Conservation (phyloP, 1,284 basidiomycete genomes). For the Lentinus polychrous region DNA sequence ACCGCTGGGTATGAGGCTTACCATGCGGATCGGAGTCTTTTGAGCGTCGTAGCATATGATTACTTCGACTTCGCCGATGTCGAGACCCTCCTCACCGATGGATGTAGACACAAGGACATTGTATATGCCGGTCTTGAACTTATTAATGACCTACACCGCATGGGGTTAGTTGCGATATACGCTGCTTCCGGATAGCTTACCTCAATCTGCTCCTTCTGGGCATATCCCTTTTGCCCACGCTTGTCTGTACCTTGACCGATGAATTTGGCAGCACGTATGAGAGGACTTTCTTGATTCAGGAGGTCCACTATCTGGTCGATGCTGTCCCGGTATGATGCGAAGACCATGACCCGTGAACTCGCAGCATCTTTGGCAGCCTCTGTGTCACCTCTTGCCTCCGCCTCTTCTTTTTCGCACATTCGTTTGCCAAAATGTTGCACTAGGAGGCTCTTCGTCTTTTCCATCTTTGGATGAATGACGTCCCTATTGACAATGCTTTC, state of each 20-base stretch:
- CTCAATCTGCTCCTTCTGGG: conserved; percentile 87
- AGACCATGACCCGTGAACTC: conserved; percentile 90
- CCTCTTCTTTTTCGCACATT: conserved; percentile 40
- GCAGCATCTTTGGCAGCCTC: conserved; percentile 12
- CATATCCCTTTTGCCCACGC: conserved; percentile 80
- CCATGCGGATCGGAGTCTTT: conserved; percentile 95
- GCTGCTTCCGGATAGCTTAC: conserved; percentile 31
- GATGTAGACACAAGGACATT: conserved; percentile 96
- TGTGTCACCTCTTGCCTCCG: conserved; percentile 15
- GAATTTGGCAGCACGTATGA: conserved; percentile 78
- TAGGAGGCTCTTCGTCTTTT: conserved; percentile 69
- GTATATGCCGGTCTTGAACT: conserved; percentile 83
- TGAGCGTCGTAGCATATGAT: conserved; percentile 97
- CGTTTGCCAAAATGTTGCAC: conserved; percentile 72
- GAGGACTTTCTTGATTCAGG: conserved; percentile 63
- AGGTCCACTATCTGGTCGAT: conserved; percentile 88
- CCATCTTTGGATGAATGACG: conserved; percentile 91
- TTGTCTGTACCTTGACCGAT: conserved; percentile 90
- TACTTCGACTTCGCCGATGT: conserved; percentile 98
- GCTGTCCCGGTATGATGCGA: conserved; percentile 83
- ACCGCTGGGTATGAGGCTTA: conserved; percentile 30
- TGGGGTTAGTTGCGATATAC: too few relatives aligned
- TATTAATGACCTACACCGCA: conserved; percentile 61
- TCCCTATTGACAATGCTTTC: conserved; percentile 46
- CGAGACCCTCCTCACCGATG: conserved; percentile 98